Conservation (phyloP, 305 asterid species). For the Ilex paraguariensis region DNA sequence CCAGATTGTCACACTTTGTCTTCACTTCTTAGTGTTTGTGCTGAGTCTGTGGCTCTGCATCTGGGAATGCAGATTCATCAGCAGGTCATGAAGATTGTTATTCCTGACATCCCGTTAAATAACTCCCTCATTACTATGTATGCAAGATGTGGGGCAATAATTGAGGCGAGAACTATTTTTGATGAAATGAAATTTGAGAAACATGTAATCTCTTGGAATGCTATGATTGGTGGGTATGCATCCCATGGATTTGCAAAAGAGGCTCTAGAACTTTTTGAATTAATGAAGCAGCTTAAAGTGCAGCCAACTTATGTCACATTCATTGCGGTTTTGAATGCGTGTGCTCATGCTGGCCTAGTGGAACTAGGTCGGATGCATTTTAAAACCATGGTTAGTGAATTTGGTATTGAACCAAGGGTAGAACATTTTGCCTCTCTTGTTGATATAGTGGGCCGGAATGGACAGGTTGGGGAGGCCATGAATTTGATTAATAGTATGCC, state of each 20-base stretch:
- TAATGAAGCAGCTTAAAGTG: neutral
- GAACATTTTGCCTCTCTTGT: neutral
- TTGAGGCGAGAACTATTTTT: neutral
- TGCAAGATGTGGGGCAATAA: neutral
- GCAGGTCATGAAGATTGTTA: neutral
- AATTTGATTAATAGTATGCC: neutral
- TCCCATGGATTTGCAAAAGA: neutral
- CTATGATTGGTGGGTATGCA: constrained; percentile 1
- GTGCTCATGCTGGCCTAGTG: neutral
- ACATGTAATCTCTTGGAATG: neutral
- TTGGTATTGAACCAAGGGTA: neutral
- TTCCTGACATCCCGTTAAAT: neutral
- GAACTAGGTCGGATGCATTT: neutral
- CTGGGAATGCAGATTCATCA: neutral
- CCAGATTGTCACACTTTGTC: neutral
- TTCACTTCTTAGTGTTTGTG: neutral
- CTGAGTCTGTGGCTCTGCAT: neutral
- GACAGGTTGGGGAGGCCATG: neutral
- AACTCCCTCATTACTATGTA: neutral
- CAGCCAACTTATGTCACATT: neutral
- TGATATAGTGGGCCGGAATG: neutral
- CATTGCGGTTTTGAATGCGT: neutral
- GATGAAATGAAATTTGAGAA: no score
- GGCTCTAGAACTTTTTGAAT: neutral
- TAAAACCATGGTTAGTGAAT: neutral